Evolutionary conservation across 129 eudicot genomes (phyloP).

Genomic region (Logfia minima): DNA sequence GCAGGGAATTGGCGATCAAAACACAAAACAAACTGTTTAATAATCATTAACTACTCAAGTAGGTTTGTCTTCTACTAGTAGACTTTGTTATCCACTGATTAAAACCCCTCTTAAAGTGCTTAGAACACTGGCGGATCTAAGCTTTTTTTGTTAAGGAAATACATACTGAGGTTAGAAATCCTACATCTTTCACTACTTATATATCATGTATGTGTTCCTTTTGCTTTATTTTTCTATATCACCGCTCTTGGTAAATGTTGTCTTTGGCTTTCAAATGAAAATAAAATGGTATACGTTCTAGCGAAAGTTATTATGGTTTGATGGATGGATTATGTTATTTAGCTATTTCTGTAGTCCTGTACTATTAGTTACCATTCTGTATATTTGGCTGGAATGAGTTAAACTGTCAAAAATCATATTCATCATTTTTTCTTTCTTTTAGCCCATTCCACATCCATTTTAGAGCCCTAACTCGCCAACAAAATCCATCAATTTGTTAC

Average conservation of each 20-base stretch:
- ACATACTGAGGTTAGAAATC: background rate
- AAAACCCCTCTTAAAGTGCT: background rate
- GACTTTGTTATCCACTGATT: background rate
- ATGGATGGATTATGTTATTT: background rate
- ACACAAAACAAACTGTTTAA: background rate
- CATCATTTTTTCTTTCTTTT: background rate
- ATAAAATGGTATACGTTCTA: background rate
- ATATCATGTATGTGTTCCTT: background rate
- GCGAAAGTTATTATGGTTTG: background rate
- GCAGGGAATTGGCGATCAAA: slow-evolving; percentile 19
- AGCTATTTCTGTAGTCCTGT: background rate
- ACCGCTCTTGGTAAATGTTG: background rate
- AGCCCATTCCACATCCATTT: background rate
- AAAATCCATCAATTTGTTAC: slow-evolving; percentile 4
- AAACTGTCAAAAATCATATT: background rate
- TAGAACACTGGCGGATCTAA: background rate
- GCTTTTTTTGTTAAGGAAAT: background rate
- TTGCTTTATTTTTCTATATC: background rate
- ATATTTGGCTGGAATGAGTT: slow-evolving; percentile 16
- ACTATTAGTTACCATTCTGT: background rate
- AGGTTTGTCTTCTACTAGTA: background rate
- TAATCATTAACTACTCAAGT: background rate
- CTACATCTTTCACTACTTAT: background rate
- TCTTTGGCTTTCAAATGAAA: background rate
- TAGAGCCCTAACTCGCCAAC: background rate